Evolutionary conservation across 1,284 basidiomycete genomes (phyloP).

Genomic region (Moesziomyces sp.): DNA sequence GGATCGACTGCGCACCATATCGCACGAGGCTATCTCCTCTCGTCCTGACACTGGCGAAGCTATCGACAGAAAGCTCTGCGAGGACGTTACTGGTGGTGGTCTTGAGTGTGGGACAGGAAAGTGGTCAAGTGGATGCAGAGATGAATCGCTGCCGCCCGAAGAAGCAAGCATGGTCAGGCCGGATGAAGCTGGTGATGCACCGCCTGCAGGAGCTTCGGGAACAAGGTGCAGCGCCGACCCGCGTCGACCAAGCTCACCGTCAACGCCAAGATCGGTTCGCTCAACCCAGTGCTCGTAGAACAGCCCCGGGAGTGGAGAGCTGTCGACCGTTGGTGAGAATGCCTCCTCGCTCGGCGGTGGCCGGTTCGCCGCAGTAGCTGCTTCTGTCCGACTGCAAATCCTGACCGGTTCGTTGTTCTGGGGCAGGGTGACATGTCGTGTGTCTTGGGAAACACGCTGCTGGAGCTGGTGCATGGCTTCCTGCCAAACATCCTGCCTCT

Average conservation of each 20-base stretch:
- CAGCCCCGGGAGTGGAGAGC: slow-evolving; percentile 17
- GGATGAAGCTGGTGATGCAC: background rate
- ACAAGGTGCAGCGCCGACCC: slow-evolving; percentile 1
- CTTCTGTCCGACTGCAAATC: background rate
- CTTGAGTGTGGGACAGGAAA: slow-evolving; percentile 3
- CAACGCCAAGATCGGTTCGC: slow-evolving; percentile 11
- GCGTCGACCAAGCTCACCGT: slow-evolving; percentile 26
- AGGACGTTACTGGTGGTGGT: background rate
- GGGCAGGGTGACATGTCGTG: background rate
- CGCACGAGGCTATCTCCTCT: too few relatives aligned
- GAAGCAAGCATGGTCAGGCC: slow-evolving; percentile 7
- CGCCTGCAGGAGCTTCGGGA: background rate
- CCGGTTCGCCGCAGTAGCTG: too few relatives aligned
- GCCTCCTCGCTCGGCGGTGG: too few relatives aligned
- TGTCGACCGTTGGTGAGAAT: background rate
- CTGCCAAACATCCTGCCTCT: slow-evolving; percentile 17
- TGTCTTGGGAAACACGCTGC: slow-evolving; percentile 2
- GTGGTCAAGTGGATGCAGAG: slow-evolving; percentile 2
- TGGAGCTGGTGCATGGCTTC: slow-evolving; percentile 18
- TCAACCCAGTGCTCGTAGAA: slow-evolving; percentile 35
- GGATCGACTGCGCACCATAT: too few relatives aligned
- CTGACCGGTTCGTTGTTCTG: background rate
- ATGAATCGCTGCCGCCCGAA: background rate
- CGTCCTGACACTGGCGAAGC: background rate
- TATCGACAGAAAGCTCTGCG: slow-evolving; percentile 6